Evolutionary conservation across 306 rosid species (phyloP).

Genomic region (Senna siamea): DNA sequence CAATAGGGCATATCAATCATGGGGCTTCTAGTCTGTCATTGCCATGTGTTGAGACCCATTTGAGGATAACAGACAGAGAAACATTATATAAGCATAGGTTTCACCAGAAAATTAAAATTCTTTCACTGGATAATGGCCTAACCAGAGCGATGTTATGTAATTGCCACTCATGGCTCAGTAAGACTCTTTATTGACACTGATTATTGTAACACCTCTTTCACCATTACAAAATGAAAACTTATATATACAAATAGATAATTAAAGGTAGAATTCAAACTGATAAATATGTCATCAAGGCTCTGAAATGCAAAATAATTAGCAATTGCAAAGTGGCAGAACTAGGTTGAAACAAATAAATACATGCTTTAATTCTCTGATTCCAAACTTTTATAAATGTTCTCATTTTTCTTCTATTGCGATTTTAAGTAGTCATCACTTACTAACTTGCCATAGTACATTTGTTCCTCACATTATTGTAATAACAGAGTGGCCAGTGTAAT

Average conservation of each 20-base stretch:
- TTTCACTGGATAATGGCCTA: constrained; percentile 8
- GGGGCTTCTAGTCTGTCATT: too few relatives aligned
- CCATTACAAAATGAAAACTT: too few relatives aligned
- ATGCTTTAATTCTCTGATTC: neutral
- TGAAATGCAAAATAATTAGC: neutral
- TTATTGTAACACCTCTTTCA: too few relatives aligned
- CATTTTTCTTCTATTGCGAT: neutral
- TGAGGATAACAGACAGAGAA: constrained; percentile 32
- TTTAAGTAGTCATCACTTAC: neutral
- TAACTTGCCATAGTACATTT: neutral
- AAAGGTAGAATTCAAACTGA: too few relatives aligned
- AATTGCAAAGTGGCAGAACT: neutral
- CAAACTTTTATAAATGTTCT: neutral
- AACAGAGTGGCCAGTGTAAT: constrained; percentile 5
- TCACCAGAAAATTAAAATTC: neutral
- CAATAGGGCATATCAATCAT: too few relatives aligned
- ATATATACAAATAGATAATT: too few relatives aligned
- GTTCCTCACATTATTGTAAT: constrained; percentile 6
- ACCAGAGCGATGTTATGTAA: constrained; percentile 1
- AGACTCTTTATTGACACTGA: too few relatives aligned
- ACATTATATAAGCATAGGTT: constrained; percentile 24
- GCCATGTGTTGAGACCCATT: constrained; percentile 73
- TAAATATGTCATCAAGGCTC: too few relatives aligned
- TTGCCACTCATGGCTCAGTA: constrained; percentile 5
- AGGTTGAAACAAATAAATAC: constrained; percentile 6